Conservation (phyloP, 768 basidiomycete genomes). For the Mycena polygramma region DNA sequence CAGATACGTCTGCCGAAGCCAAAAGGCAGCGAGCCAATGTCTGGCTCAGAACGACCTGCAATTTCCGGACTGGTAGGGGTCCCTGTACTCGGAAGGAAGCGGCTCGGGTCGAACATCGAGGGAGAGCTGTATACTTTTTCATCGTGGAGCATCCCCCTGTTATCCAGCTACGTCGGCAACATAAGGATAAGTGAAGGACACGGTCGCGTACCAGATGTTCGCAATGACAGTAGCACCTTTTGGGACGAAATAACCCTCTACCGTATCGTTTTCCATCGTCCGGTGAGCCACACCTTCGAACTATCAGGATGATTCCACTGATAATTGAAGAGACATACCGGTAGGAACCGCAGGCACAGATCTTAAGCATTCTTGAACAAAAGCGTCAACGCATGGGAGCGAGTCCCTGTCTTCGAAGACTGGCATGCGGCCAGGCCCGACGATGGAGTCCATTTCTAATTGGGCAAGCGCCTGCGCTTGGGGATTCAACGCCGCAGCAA, state of each 20-base stretch:
- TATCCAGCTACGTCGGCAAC: background rate
- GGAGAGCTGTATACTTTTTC: background rate
- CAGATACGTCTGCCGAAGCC: background rate
- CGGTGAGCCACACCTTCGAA: background rate
- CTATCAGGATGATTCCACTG: background rate
- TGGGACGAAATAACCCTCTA: conserved; percentile 2
- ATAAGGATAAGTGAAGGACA: background rate
- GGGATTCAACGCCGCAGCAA: background rate
- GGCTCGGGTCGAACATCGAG: background rate
- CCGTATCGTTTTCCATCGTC: conserved; percentile 1
- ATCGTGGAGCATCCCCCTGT: conserved; percentile 8
- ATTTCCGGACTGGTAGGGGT: background rate
- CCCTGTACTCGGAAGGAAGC: conserved; percentile 1
- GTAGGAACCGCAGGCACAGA: background rate
- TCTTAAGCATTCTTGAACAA: background rate
- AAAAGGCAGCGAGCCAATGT: background rate
- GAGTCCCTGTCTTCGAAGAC: background rate
- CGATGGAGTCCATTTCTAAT: background rate
- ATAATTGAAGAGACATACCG: background rate
- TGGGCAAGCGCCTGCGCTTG: conserved; percentile 1
- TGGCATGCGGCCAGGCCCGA: background rate
- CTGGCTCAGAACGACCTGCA: background rate
- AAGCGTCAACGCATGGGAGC: background rate
- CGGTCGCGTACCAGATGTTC: background rate
- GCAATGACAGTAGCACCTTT: conserved; percentile 3